These are phyloP conservation scores for Yarrowia galli DNA, from an alignment of 1,139 yeast species.

Conservation along the genomic window DNA sequence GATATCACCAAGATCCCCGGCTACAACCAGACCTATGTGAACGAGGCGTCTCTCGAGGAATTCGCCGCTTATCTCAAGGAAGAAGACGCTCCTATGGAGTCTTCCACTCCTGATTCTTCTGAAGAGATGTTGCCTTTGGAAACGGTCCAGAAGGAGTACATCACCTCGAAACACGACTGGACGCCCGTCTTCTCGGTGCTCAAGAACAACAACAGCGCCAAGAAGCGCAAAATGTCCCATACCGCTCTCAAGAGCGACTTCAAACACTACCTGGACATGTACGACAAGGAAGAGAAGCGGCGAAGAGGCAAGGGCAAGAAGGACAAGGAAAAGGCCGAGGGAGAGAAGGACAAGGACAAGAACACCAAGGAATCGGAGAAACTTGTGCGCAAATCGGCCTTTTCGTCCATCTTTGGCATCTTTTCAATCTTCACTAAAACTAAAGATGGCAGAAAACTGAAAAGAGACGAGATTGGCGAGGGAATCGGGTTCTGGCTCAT, in stretches of 20 bases:
- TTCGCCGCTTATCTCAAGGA: conserved; percentile 46
- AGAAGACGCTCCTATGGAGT: conserved; percentile 41
- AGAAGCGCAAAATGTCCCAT: conserved; percentile 4
- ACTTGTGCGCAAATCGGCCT: conserved; percentile 9
- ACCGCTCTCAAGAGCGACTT: conserved; percentile 11
- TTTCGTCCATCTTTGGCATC: conserved; percentile 11
- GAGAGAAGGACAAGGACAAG: conserved; percentile 36
- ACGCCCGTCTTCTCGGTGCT: conserved; percentile 58
- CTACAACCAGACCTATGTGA: conserved; percentile 46
- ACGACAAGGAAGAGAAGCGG: conserved; percentile 14
- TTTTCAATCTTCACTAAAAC: background rate
- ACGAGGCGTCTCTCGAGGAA: conserved; percentile 46
- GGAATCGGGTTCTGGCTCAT: conserved; percentile 62
- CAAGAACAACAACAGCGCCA: background rate
- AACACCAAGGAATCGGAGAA: conserved; percentile 14
- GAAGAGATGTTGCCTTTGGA: conserved; percentile 18
- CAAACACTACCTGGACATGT: conserved; percentile 23
- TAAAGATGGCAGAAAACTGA: conserved; percentile 3
- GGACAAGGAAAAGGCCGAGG: conserved; percentile 39
- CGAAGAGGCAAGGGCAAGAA: background rate
- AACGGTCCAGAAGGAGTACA: conserved; percentile 46
- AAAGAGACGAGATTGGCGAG: conserved; percentile 42
- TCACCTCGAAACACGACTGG: conserved; percentile 73
- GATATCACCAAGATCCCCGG: conserved; percentile 36
- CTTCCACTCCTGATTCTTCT: conserved; percentile 4